Conservation (phyloP, 495 filamentous ascomycete genomes). For the Aspergillus sparsus region DNA sequence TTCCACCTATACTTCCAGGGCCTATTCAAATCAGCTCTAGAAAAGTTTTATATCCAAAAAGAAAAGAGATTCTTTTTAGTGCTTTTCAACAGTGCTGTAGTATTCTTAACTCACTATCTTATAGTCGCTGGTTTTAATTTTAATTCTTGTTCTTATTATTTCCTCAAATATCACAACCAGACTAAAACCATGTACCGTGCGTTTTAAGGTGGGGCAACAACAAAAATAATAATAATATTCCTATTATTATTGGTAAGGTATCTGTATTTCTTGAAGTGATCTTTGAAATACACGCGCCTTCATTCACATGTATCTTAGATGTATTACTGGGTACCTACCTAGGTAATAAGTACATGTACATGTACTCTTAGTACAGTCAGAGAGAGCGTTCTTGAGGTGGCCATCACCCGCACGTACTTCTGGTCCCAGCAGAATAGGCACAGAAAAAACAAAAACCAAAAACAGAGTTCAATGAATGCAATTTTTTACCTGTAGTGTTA, state of each 20-base stretch:
- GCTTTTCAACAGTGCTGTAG: too few relatives aligned
- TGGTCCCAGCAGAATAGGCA: neutral
- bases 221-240: neutral
- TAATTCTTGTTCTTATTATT: too few relatives aligned
- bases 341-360: neutral
- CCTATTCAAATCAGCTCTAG: too few relatives aligned
- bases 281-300: slow-evolving; percentile 2
- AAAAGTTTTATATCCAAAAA: too few relatives aligned
- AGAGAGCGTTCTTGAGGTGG: slow-evolving; percentile 6
- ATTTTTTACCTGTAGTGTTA: slow-evolving; percentile 11
- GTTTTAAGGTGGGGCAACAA: slow-evolving; percentile 3
- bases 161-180: neutral
- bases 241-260: slow-evolving; percentile 2
- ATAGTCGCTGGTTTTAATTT: too few relatives aligned
- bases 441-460: neutral
- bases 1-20: too few relatives aligned
- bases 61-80: too few relatives aligned
- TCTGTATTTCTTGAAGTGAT: neutral
- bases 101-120: too few relatives aligned
- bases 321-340: slow-evolving; percentile 14
- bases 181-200: slow-evolving; percentile 5
- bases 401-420: neutral
- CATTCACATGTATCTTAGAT: slow-evolving; percentile 8
- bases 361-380: neutral
- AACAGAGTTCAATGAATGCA: slow-evolving; percentile 15